Evolutionary conservation across 805 yeast species (phyloP), one percentile per base, ranked within the genome.

Genomic region (Starmerella ratchasimensis): DNA sequence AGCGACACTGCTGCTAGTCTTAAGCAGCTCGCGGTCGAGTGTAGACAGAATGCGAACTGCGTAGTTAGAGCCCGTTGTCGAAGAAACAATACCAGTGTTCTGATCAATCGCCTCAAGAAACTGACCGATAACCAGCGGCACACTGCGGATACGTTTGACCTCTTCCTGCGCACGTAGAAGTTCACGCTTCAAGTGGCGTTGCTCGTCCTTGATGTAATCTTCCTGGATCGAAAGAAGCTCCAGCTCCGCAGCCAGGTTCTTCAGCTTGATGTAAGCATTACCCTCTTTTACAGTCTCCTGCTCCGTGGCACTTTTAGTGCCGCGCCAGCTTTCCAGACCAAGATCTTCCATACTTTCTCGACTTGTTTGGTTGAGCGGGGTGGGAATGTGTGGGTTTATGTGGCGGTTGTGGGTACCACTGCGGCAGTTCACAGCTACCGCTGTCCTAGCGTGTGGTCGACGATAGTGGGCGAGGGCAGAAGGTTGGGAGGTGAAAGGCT

Each of bases 81-180:
- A 81, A 11, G 95, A 82, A 13, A 90, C 97, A 52, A 90, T 90
- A 46, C 96, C 98, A 3, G 94, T 82, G 50, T 81, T 77, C 58
- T 86, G 90, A 60, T 90, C 99, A 50, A 90, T 86, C 41, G 97
- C 96, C 59, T 90, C 98, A 50, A 90, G 68, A 54, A 90, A 93
- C 62, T 90, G 98, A 18, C 99, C 99, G 60, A 90, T 90, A 13
- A 90, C 99, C 47, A 93, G 69, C 13, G 98, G 98, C 35, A 90
- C 98, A 3, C 95, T 81, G 56, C 90, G 94, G 58, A 90, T 93
- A 53, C 95, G 74, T 61, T 90, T 88, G 31, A 90, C 98, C 62
- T 90, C 99, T 60, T 90, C 98, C 59, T 93, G 97, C 2, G 98
- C 98, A 52, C 96, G 76, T 33, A 86, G 76, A 39, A 90, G 69